These are phyloP conservation scores for Aspergillus alliaceus DNA, from an alignment of 2,329 filamentous ascomycete species.

Conservation along the genomic window DNA sequence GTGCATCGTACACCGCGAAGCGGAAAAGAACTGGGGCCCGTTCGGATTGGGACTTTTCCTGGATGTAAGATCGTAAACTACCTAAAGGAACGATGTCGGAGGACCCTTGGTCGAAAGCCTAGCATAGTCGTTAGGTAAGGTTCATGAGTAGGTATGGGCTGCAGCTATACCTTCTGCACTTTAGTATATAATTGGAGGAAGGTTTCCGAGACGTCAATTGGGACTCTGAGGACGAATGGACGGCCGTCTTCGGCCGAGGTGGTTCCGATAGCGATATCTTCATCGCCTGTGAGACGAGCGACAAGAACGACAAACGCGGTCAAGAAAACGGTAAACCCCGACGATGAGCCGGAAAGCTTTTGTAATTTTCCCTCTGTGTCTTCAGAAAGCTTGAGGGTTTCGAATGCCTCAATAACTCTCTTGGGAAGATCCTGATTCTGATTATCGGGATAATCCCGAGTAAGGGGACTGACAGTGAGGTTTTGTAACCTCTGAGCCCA, in stretches of 20 bases:
- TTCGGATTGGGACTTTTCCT: conserved; percentile 41
- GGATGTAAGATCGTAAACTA: conserved; percentile 41
- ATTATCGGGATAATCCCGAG: conserved; percentile 44
- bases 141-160: neutral
- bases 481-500: conserved; percentile 44
- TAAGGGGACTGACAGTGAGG: conserved; percentile 45
- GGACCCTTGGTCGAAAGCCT: conserved; percentile 42
- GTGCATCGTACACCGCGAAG: conserved; percentile 50
- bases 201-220: conserved; percentile 40
- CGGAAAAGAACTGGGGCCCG: conserved; percentile 45
- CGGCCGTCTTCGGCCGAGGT: conserved; percentile 44
- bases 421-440: conserved; percentile 37
- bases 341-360: conserved; percentile 36
- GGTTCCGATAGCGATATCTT: conserved; percentile 50
- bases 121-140: conserved; percentile 4
- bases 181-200: conserved; percentile 42
- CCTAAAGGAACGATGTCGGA: conserved; percentile 45
- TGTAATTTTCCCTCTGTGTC: conserved; percentile 38
- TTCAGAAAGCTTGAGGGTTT: conserved; percentile 39
- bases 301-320: conserved; percentile 47
- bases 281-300: conserved; percentile 49
- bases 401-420: conserved; percentile 45
- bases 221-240: conserved; percentile 46
- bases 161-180: conserved; percentile 38
- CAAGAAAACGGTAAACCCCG: conserved; percentile 43